Base-by-base conservation (phyloP, 495 filamentous ascomycete genomes). In the Hypoxylon trugodes region DNA sequence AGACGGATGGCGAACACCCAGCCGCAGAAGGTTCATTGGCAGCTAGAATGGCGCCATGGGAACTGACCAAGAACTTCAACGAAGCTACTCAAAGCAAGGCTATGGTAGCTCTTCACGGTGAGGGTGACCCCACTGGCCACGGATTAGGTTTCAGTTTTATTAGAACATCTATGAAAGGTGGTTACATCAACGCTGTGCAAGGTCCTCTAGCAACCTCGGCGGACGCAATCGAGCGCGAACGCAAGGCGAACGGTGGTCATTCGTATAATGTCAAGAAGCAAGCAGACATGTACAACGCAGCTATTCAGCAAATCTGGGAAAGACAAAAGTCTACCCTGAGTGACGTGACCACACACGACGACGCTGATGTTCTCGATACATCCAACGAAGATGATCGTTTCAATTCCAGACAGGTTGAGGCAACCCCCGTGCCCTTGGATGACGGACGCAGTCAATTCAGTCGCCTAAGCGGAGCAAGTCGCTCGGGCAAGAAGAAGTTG, bases 91-190 rank as follows among this genome's bases (percentile, higher is more conserved):
- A 92, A 65, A 91, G 92, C 24, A 99, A 99, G 73, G 95, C 95
- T 6, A 99, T 99, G 95, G 84, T 99, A 40, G 86, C 90, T 56
- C 86, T 99, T 7, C 91, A 97, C 66, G 95, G 95, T 13, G 89
- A 93, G 61, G 95, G 96, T 25, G 95, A 99, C 70, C 95, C 95
- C n/a, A 95, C 93, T 6, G 91, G 93, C 8, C 90, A 91, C 64
- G 95, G 95, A 2, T 87, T 96, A 53, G 95, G 91, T 2, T 94
- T 97, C 78, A 97, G 89, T 72, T 96, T 97, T 73, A 89, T 99
- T 65, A 90, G 93, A 68, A 97, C 92, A 0, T 96, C 91, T 9
- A 99, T 99, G 95, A 99, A 99, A 74, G 95, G 95, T 41, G 95
- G 95, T 2, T 99, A 95, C 77, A 91, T 96, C 66, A 90, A 92